A percentile compares a stretch with the other conserved stretches of the same genome.
These are phyloP conservation scores for Celoporthe dispersa DNA, from an alignment of 2,329 filamentous ascomycete species.

Conservation along the genomic window DNA sequence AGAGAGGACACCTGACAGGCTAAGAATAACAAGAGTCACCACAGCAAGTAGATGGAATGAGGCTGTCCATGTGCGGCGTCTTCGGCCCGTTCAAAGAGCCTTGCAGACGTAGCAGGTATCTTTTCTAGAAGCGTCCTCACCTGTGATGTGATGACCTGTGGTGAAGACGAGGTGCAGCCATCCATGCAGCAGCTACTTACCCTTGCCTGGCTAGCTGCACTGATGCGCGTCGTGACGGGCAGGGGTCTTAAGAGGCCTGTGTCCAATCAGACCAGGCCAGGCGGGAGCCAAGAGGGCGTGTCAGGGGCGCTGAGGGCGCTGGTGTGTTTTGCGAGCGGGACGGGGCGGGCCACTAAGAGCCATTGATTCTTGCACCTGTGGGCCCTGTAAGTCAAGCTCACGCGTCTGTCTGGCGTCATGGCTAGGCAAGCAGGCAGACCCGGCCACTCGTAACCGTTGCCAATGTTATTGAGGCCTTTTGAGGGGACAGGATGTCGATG, in stretches of 20 bases:
- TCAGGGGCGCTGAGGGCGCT: neutral
- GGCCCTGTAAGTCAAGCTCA: neutral
- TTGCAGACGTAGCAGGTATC: constrained; percentile 19
- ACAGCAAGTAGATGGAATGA: constrained; percentile 16
- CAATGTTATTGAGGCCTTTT: constrained; percentile 14
- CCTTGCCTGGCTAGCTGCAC: constrained; percentile 24
- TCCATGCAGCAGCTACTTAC: constrained; percentile 25
- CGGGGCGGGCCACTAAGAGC: constrained; percentile 12
- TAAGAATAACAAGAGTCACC: constrained; percentile 22
- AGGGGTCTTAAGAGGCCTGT: constrained; percentile 35
- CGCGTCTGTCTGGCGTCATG: constrained; percentile 25
- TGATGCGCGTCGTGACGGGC: constrained; percentile 33
- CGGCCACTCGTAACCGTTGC: neutral
- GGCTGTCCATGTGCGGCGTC: constrained; percentile 17
- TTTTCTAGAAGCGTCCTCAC: constrained; percentile 8
- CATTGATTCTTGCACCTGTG: neutral
- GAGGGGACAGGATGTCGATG: neutral
- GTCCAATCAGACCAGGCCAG: constrained; percentile 32
- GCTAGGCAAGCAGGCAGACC: neutral
- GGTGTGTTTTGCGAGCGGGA: constrained; percentile 11
- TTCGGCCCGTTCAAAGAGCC: constrained; percentile 7
- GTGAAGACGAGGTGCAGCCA: constrained; percentile 27
- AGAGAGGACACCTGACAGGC: neutral
- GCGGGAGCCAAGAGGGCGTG: neutral
- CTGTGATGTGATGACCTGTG: neutral